Base-by-base conservation (phyloP, 2,329 filamentous ascomycete genomes). In the Fusarium pseudonygamai region DNA sequence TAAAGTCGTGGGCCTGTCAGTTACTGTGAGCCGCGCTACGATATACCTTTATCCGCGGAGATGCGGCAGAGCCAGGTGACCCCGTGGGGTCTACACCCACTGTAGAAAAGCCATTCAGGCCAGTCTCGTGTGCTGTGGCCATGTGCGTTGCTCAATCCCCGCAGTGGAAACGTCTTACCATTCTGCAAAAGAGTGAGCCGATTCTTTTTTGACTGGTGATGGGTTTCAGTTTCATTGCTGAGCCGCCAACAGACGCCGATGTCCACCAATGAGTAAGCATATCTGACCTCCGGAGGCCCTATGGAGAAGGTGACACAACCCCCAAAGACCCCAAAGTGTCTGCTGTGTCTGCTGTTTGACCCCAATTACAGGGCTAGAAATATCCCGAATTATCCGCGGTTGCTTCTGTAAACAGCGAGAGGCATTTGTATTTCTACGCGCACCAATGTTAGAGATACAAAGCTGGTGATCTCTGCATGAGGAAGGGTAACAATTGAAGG, bases 11-110 rank as follows among this genome's bases (percentile, higher is more conserved):
- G 45, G 46, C 30, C 39, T 53, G 52, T 26, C 5, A 58, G 40
- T 47, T 58, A 57, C 58, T 52, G 30, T 49, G 62, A 72, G 58
- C 65, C 55, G 56, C 60, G 67, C 57, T 42, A 50, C 45, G 55
- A 43, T 62, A 47, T 59, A 69, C 64, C 55, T 64, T 61, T 69
- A 68, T 58, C 64, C 63, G 69, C 60, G 64, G 69, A 65, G 69
- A 62, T 58, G 57, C 70, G 55, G 37, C 40, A 55, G 67, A 47
- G 43, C 57, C 58, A 53, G 50, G 55, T 72, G 59, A 72, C 62
- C 66, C 71, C 66, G 57, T 56, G 67, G 71, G 71, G 71, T 64
- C 55, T 22, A 43, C 42, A 6, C 28, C 46, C 28, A 49, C 28
- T 49, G 46, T 13, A 32, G 22, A 28, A 28, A 42, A 36, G 12